Evolutionary conservation across 805 yeast species (phyloP).

Genomic region (Tetrapisispora namnaoensis): DNA sequence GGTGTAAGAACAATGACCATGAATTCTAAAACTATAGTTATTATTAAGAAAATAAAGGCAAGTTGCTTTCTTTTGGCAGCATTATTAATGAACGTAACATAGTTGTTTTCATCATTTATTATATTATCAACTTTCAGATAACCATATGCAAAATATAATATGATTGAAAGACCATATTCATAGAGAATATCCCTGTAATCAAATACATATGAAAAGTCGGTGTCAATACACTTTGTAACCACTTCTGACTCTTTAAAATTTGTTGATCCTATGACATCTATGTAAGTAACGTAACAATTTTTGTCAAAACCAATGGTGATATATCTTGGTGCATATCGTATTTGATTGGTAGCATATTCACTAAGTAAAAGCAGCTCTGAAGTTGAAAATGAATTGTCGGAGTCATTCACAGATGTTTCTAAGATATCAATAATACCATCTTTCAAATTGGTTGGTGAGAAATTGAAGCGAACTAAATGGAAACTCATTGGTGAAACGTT

Average conservation of each 20-base stretch:
- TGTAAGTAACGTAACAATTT: constrained; percentile 13
- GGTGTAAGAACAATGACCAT: constrained; percentile 9
- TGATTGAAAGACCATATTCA: constrained; percentile 20
- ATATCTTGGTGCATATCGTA: constrained; percentile 20
- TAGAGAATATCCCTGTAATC: constrained; percentile 21
- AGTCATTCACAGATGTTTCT: constrained; percentile 16
- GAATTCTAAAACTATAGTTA: constrained; percentile 9
- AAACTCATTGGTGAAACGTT: constrained; percentile 11
- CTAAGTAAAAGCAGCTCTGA: constrained; percentile 23
- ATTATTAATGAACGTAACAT: constrained; percentile 6
- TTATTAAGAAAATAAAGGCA: constrained; percentile 12
- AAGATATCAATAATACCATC: constrained; percentile 20
- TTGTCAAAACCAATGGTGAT: constrained; percentile 20
- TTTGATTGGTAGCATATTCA: constrained; percentile 19
- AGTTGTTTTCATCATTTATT: neutral
- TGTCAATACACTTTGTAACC: neutral
- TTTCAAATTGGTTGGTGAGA: constrained; percentile 18
- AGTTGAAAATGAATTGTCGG: constrained; percentile 26
- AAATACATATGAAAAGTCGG: constrained; percentile 10
- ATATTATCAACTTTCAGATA: neutral
- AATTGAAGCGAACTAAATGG: constrained; percentile 18
- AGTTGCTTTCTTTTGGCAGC: constrained; percentile 9
- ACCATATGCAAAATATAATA: constrained; percentile 24
- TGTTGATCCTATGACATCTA: neutral
- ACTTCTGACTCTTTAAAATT: neutral